Evolutionary conservation across 805 yeast genomes (phyloP).

Genomic region (Metschnikowia aberdeeniae): DNA sequence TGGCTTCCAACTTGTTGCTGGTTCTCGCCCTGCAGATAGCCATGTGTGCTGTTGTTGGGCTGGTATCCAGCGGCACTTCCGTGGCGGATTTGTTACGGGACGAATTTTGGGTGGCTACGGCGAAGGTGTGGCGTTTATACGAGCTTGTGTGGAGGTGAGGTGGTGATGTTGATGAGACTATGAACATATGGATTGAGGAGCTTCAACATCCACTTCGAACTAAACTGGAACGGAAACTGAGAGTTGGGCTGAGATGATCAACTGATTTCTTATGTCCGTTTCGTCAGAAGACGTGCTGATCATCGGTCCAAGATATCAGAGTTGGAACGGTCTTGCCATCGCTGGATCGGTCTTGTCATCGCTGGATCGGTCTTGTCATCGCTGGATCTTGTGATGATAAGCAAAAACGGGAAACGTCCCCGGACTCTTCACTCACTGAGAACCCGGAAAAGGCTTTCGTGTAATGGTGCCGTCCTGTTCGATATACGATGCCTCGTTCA

Average conservation of each 20-base stretch:
- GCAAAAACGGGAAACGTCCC: neutral
- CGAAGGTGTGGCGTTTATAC: neutral
- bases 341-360: too few relatives aligned
- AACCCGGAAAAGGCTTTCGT: conserved; percentile 18
- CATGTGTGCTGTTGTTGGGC: conserved; percentile 8
- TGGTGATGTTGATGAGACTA: neutral
- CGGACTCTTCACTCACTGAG: conserved; percentile 6
- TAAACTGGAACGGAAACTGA: too few relatives aligned
- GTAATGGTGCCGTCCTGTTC: conserved; percentile 28
- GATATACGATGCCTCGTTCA: conserved; percentile 32
- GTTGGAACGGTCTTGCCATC: too few relatives aligned
- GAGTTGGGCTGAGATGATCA: too few relatives aligned
- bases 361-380: too few relatives aligned
- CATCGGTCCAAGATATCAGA: too few relatives aligned
- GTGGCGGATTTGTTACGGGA: conserved; percentile 6
- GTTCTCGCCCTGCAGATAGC: conserved; percentile 8
- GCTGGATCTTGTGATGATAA: too few relatives aligned
- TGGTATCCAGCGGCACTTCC: neutral
- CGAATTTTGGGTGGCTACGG: conserved; percentile 2
- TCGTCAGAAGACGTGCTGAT: too few relatives aligned
- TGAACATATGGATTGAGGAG: too few relatives aligned
- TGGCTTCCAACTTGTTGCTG: conserved; percentile 9
- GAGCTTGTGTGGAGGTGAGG: neutral
- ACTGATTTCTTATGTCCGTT: too few relatives aligned
- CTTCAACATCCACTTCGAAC: too few relatives aligned